Base-by-base conservation (phyloP, 2,329 filamentous ascomycete species). In the Camillea tinctor region DNA sequence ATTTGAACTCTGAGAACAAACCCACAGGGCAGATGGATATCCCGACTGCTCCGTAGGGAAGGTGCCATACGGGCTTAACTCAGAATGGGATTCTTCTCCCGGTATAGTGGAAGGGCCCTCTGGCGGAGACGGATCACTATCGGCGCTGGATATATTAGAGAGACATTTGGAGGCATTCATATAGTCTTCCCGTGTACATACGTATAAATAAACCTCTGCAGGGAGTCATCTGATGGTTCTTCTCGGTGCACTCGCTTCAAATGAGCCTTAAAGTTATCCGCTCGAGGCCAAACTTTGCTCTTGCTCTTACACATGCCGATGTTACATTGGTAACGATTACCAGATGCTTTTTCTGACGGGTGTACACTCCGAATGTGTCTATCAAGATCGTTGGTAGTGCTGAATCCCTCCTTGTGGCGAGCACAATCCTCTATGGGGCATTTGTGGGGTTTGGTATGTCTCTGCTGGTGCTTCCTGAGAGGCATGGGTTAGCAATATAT, bases 201-300 rank as follows among this genome's bases (percentile, higher is more conserved):
- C 75, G 64, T 68, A 56, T 69, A 62, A 17, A 69, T 54, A 54
- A 66, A 83, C 13, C 66, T 49, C 20, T 72, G 70, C 4, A 84
- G 62, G 30, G 79, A 75, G 19, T 76, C 74, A 2, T 79, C 78
- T 2, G 71, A 61, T 3, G 61, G 59, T 9, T 80, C 71, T 1
- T 70, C 24, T 0, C 64, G 62, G 72, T 97, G 93, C 68, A 91
- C 86, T 11, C 88, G 84, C 54, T 77, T 80, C 52, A 96, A 81
- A 71, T 97, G 93, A 40, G 89, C 86, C 62, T 88, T 88, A 73
- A 97, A 97, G 70, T 97, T 97, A 74, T 97, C 93, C 55, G 88
- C 80, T 21, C 93, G 85, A 0, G 90, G 89, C 91, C 91, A 97
- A 40, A 82, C 77, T 72, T 96, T 96, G 1, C 78, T 78, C 62